Evolutionary conservation across 495 filamentous ascomycete genomes (phyloP).

Genomic region (Daldinia decipiens): DNA sequence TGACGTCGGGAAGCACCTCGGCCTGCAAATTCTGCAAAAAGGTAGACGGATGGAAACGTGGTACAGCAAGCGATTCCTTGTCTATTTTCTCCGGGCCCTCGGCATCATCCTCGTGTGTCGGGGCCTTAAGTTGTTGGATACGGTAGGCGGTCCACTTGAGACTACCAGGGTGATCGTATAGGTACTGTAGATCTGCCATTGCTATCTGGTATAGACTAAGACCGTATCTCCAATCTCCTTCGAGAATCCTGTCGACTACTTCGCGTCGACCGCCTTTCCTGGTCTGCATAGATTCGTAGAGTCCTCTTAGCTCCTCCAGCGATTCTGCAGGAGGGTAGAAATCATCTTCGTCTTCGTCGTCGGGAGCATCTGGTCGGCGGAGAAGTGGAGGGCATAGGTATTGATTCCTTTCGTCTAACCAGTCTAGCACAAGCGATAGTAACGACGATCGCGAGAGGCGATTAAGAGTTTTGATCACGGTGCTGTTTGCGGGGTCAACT

Average conservation of each 20-base stretch:
- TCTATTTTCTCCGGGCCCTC: conserved; percentile 47
- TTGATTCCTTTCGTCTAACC: conserved; percentile 73
- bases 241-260: conserved; percentile 76
- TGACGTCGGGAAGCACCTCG: conserved; percentile 76
- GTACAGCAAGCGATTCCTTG: conserved; percentile 63
- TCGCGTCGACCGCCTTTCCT: conserved; percentile 78
- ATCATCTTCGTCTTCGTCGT: conserved; percentile 60
- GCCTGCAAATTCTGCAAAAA: conserved; percentile 78
- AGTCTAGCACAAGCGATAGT: conserved; percentile 73
- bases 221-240: conserved; percentile 85
- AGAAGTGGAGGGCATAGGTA: conserved; percentile 66
- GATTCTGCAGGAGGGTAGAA: conserved; percentile 71
- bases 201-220: conserved; percentile 80
- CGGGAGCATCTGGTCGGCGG: conserved; percentile 52
- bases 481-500: conserved; percentile 70
- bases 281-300: conserved; percentile 64
- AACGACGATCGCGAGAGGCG: conserved; percentile 77
- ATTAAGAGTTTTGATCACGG: conserved; percentile 70
- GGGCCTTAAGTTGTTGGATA: conserved; percentile 56
- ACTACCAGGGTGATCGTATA: conserved; percentile 78
- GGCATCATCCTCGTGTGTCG: conserved; percentile 47
- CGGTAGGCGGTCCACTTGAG: conserved; percentile 81
- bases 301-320: conserved; percentile 68
- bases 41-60: conserved; percentile 77
- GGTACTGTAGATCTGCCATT: conserved; percentile 79